Evolutionary conservation across 2,329 filamentous ascomycete genomes (phyloP).

Genomic region (Myriosclerotinia curreyana): DNA sequence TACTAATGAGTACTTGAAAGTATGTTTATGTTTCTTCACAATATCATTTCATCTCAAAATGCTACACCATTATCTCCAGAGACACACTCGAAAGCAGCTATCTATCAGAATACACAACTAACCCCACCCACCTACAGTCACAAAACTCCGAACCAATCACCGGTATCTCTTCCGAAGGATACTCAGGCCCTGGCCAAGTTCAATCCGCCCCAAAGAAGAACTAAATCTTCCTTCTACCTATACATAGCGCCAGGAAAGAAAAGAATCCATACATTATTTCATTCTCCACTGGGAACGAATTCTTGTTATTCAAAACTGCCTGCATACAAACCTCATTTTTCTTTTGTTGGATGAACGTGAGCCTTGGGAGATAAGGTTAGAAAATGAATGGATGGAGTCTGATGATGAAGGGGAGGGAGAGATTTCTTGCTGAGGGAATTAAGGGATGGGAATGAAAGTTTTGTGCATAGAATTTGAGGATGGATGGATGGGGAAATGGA

Average conservation of each 20-base stretch:
- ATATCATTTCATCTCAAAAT: background rate
- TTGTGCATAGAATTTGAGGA: slow-evolving; percentile 19
- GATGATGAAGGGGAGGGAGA: background rate
- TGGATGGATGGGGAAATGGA: no score
- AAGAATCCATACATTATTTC: slow-evolving; percentile 5
- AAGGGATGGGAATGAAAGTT: background rate
- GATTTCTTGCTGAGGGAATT: slow-evolving; percentile 4
- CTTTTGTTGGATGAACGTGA: slow-evolving; percentile 15
- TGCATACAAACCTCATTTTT: slow-evolving; percentile 7
- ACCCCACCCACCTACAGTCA: slow-evolving; percentile 49
- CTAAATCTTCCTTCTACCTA: slow-evolving; percentile 24
- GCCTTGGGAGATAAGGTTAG: background rate
- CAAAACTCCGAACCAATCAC: slow-evolving; percentile 86
- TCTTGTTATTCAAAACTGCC: slow-evolving; percentile 12
- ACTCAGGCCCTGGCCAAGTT: slow-evolving; percentile 73
- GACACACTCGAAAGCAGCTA: background rate
- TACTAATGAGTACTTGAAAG: slow-evolving; percentile 89
- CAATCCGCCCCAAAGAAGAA: slow-evolving; percentile 49
- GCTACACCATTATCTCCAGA: background rate
- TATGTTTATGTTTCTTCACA: slow-evolving; percentile 46
- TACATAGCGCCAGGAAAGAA: slow-evolving; percentile 16
- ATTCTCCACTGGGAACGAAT: background rate
- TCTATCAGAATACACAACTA: slow-evolving; percentile 9
- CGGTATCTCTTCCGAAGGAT: slow-evolving; percentile 75
- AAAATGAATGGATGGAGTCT: background rate